Conservation (phyloP, 2,329 filamentous ascomycete genomes). For the Microcyclosporella mali region DNA sequence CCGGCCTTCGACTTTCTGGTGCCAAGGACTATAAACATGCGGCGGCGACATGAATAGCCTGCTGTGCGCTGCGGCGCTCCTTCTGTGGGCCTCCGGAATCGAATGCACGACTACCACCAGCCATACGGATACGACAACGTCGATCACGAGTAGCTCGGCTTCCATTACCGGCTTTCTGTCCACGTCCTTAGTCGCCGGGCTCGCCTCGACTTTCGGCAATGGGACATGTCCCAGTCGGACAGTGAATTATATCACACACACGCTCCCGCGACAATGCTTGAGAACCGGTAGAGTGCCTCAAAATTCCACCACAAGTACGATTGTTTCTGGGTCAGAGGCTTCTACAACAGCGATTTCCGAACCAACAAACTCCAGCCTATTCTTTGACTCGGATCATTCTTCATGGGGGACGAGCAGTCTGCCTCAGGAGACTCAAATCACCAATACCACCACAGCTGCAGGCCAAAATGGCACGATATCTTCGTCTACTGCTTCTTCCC, state of each 20-base stretch:
- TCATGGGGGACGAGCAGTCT: background rate
- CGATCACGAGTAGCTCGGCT: constrained; percentile 4
- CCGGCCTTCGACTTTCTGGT: constrained; percentile 3
- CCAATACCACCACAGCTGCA: background rate
- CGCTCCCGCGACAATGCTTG: constrained; percentile 68
- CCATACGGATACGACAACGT: constrained; percentile 5
- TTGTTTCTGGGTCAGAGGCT: background rate
- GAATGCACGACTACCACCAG: constrained; percentile 6
- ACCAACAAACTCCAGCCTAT: too few species aligned
- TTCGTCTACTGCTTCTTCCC: constrained; percentile 2
- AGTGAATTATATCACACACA: constrained; percentile 77
- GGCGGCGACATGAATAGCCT: constrained; percentile 22
- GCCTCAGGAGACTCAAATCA: background rate
- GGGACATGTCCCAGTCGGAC: constrained; percentile 51
- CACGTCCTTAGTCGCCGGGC: constrained; percentile 2
- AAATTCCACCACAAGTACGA: background rate
- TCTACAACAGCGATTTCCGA: background rate
- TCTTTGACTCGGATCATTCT: background rate
- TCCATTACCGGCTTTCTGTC: constrained; percentile 3
- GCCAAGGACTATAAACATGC: constrained; percentile 11
- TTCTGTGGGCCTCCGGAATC: constrained; percentile 14
- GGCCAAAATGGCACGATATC: background rate
- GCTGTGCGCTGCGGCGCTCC: constrained; percentile 20
- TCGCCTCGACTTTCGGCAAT: constrained; percentile 7
- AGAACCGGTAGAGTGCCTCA: constrained; percentile 51